phyloP scores from a whole-genome alignment of 345 rosid species.

The Ceriops decandra region DNA sequence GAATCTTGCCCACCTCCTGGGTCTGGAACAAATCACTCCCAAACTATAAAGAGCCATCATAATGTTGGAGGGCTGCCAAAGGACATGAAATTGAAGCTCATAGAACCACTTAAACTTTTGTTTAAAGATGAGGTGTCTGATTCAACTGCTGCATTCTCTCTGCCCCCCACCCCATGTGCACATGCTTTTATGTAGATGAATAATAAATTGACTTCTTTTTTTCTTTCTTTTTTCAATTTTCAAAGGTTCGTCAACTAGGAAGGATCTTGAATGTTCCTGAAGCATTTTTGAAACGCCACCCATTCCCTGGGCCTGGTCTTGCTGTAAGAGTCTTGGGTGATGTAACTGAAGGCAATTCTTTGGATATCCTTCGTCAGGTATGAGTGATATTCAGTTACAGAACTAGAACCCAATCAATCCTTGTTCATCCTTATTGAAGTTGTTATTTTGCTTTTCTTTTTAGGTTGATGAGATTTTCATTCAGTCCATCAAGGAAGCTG shows the following conservation, averaged over 20 bases:
- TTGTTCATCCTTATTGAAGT: not conserved
- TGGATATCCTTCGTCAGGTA: conserved; percentile 86
- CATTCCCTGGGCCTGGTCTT: conserved; percentile 99
- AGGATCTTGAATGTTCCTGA: conserved; percentile 76
- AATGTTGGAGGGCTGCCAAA: conserved; percentile 99
- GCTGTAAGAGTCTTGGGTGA: conserved; percentile 95
- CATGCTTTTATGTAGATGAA: not conserved
- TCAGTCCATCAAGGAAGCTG: conserved; percentile 94
- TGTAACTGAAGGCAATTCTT: conserved; percentile 83
- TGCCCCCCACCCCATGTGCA: not conserved
- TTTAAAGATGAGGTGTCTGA: conserved; percentile 87
- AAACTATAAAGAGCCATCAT: conserved; percentile 97
- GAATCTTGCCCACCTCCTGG: conserved; percentile 99
- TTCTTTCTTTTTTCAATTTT: not conserved
- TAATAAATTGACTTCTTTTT: not conserved
- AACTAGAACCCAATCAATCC: not conserved
- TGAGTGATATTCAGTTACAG: conserved; percentile 10
- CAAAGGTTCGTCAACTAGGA: conserved; percentile 89
- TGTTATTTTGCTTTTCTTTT: conserved; percentile 2
- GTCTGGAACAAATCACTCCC: conserved; percentile 81
- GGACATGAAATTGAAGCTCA: conserved; percentile 94
- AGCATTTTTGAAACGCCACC: conserved; percentile 88
- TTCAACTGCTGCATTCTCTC: conserved; percentile 2
- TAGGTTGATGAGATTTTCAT: conserved; percentile 98
- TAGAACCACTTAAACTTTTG: conserved; percentile 91